Evolutionary conservation across 139 green algal genomes (phyloP), one percentile per base, ranked within the genome.

Genomic region (Tetradesmus obliquus): DNA sequence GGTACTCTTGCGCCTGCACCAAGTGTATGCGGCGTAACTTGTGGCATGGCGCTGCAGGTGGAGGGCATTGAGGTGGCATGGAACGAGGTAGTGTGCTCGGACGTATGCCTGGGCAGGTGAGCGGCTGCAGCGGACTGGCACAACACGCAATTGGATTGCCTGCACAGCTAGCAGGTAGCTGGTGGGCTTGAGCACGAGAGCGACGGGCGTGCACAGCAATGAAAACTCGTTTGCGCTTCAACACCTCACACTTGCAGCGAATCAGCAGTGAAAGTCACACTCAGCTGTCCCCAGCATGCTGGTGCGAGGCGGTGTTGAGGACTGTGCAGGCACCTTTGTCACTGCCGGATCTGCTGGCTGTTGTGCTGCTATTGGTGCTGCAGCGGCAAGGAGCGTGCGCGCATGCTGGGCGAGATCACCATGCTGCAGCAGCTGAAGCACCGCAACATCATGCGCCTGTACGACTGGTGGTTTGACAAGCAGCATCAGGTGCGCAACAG

Each of bases 1-100:
- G 32, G 32, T 45, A 45, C 32, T 45, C 32, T 45, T 45, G 32
- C 32, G 32, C 32, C 32, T 45, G 32, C 32, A 45, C 32, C 32
- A 45, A 45, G 32, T 45, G 32, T 45, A 45, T 45, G 32, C 32
- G 32, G 32, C 32, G 32, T 45, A 45, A 45, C 32, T 45, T 45
- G 32, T 45, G 32, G 32, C 32, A 45, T 45, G 32, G 32, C 32
- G 32, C 10, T 76, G 66, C 66, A 76, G 66, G 95, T 97, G 69
- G 97, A 99, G 84, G 97, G 97, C 84, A 98, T 97, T 24, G 93
- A 99, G 84, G 97, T 99, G 32, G 98, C 98, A 3, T 99, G 98
- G 98, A 99, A 99, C 93, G 95, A 99, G 94, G 95, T 99, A n/a
- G 93, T 55, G 7, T 88, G 88, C 22, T 84, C 74, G 20, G 88